These are phyloP conservation scores for Boletus coccyginus DNA, from an alignment of 768 basidiomycete genomes.

Conservation along the genomic window DNA sequence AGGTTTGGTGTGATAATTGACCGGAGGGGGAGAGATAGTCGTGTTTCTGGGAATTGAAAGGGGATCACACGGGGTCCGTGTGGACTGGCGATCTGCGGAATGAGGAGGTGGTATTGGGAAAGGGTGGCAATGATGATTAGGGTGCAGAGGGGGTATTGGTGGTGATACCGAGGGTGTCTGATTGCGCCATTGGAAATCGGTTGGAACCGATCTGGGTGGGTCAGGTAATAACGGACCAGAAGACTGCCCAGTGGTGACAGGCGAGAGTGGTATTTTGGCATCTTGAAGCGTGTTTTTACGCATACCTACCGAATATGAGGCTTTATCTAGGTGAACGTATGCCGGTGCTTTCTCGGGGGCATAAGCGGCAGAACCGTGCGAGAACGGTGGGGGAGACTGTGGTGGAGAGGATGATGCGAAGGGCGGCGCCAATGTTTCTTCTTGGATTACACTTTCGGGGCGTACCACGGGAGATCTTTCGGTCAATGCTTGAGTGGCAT, in stretches of 20 bases:
- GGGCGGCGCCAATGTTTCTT: neutral
- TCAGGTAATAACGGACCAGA: neutral
- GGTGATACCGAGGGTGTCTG: neutral
- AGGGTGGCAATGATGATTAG: neutral
- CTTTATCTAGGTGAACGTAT: neutral
- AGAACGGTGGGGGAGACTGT: neutral
- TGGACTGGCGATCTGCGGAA: neutral
- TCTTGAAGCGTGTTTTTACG: neutral
- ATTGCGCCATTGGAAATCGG: neutral
- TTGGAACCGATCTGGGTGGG: neutral
- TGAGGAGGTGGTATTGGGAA: neutral
- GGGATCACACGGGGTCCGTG: neutral
- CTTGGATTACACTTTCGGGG: neutral
- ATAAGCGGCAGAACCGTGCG: neutral
- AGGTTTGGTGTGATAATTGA: constrained; percentile 9
- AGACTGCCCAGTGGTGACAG: neutral
- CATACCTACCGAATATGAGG: neutral
- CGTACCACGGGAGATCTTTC: neutral
- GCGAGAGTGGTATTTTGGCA: neutral
- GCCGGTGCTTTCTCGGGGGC: neutral
- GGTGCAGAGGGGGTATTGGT: neutral
- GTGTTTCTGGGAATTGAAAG: neutral
- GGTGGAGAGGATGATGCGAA: neutral
- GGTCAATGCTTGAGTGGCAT: neutral
- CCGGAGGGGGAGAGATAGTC: neutral